These are phyloP conservation scores for Rhododendron vialii DNA, from an alignment of 148 eudicot species.

Conservation along the genomic window DNA sequence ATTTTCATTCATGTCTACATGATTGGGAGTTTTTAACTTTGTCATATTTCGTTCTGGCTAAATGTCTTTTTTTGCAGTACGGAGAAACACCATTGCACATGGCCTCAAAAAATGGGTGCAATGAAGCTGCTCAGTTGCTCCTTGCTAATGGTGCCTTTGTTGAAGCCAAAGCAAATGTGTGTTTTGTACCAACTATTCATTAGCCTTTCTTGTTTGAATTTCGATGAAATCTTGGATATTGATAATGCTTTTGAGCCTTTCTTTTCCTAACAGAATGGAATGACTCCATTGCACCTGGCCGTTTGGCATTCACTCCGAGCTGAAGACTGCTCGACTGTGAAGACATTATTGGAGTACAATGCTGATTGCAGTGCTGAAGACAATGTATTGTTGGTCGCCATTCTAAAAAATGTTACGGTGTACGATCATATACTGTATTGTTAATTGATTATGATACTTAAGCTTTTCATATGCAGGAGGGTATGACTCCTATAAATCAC, in stretches of 20 bases:
- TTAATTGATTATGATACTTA: background rate
- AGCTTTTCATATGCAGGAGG: conserved; percentile 57
- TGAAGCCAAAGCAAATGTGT: conserved; percentile 95
- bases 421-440: background rate
- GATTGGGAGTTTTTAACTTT: background rate
- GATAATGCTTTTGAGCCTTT: background rate
- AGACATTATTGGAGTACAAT: conserved; percentile 73
- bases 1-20: background rate
- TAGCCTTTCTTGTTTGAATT: background rate
- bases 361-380: conserved; percentile 94
- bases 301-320: conserved; percentile 86
- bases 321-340: conserved; percentile 70
- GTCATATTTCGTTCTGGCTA: background rate
- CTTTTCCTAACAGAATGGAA: conserved; percentile 70
- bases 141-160: conserved; percentile 83
- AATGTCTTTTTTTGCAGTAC: conserved; percentile 47
- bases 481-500: conserved; percentile 77
- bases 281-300: conserved; percentile 98
- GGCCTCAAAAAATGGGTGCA: conserved; percentile 98
- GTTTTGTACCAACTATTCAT: background rate
- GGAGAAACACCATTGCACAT: conserved; percentile 99
- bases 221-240: background rate
- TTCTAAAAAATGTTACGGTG: background rate
- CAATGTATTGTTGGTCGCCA: conserved; percentile 34
- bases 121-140: conserved; percentile 80